phyloP scores from a whole-genome alignment of 164 flowering plant genomes.

The Hamamelis virginiana region DNA sequence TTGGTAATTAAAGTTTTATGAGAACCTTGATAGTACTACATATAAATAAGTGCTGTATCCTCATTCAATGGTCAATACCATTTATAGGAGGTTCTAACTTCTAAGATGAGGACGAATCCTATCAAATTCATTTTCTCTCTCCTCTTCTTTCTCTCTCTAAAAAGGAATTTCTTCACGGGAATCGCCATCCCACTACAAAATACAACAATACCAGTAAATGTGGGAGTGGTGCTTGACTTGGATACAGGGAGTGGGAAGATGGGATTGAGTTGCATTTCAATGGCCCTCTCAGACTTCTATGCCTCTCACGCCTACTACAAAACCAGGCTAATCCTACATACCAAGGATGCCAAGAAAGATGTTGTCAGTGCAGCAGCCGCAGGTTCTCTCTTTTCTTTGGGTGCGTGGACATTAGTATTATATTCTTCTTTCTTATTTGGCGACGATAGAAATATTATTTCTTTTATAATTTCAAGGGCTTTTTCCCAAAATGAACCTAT shows the following conservation, averaged over 20 bases:
- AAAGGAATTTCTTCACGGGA: background rate
- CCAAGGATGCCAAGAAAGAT: conserved; percentile 27
- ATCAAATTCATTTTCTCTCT: background rate
- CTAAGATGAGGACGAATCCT: background rate
- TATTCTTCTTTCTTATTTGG: too few species aligned
- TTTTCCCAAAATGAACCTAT: too few species aligned
- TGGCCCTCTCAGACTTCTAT: conserved; percentile 35
- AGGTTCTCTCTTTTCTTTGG: conserved; percentile 25
- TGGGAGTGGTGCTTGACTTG: conserved; percentile 34
- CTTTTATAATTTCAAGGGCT: too few species aligned
- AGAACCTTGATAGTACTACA: too few species aligned
- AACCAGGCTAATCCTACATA: conserved; percentile 27
- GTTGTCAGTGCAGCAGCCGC: conserved; percentile 28
- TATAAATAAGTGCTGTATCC: background rate
- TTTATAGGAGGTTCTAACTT: too few species aligned
- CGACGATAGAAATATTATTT: too few species aligned
- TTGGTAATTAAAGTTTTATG: too few species aligned
- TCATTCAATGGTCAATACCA: background rate
- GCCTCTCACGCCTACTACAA: conserved; percentile 15
- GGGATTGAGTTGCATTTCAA: conserved; percentile 15
- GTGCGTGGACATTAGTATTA: too few species aligned
- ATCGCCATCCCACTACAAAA: conserved; percentile 12
- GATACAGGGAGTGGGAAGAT: conserved; percentile 21
- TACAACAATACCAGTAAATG: conserved; percentile 18
- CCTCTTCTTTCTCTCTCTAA: background rate